phyloP scores from a whole-genome alignment of 139 green algal genomes.

The Coccomyxa sp. region DNA sequence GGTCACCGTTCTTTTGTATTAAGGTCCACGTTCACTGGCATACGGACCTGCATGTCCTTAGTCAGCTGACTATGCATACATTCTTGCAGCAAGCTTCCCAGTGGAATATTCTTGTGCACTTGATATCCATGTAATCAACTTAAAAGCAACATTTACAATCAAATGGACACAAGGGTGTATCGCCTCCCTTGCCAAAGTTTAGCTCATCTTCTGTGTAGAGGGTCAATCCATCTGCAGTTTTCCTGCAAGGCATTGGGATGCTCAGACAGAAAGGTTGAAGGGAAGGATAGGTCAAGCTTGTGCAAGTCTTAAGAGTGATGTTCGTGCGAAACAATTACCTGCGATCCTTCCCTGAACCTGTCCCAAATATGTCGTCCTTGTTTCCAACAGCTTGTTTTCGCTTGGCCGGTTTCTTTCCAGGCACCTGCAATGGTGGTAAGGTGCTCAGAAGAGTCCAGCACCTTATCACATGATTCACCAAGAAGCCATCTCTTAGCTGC shows the following conservation, averaged over 20 bases:
- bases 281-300: no score
- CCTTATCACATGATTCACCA: no score
- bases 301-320: no score
- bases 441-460: no score
- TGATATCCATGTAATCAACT: not conserved
- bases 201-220: slow-evolving; percentile 23
- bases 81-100: no score
- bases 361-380: slow-evolving; percentile 27
- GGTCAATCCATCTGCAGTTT: slow-evolving; percentile 16
- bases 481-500: no score
- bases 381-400: not conserved
- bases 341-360: slow-evolving; percentile 2
- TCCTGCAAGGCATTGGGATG: slow-evolving; percentile 4
- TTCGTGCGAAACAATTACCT: slow-evolving; percentile 6
- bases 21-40: no score
- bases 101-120: no score
- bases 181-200: slow-evolving; percentile 13
- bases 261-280: not conserved
- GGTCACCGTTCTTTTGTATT: no score
- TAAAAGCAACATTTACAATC: slow-evolving; percentile 29
- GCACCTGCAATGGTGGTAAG: no score
- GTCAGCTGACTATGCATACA: no score
- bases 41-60: no score
- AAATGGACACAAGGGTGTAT: slow-evolving; percentile 23
- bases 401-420: not conserved